Percentiles rank a stretch among this genome's conserved stretches.
These are phyloP conservation scores for Solanum tarapatanum DNA, from an alignment of 257 asterid genomes.

Conservation along the genomic window DNA sequence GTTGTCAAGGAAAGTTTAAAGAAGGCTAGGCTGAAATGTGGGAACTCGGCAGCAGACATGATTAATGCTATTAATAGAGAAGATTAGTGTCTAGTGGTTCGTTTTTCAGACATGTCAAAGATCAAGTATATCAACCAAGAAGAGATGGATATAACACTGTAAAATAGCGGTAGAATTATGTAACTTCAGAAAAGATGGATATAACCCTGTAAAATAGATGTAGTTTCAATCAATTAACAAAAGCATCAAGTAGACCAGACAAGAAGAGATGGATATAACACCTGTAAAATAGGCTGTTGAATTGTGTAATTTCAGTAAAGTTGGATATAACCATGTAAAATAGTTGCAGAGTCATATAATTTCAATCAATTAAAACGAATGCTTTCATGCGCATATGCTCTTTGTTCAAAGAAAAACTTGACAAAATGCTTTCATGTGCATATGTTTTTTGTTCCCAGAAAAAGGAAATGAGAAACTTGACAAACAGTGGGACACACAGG, in stretches of 20 bases:
- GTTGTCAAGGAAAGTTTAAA: constrained; percentile 30
- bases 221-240: neutral
- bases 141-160: neutral
- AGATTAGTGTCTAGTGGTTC: neutral
- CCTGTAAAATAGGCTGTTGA: neutral
- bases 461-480: neutral
- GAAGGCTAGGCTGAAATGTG: neutral
- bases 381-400: neutral
- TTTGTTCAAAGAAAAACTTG: neutral
- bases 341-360: neutral
- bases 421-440: neutral
- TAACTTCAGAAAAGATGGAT: neutral
- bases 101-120: neutral
- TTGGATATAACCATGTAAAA: neutral
- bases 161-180: neutral
- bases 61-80: neutral
- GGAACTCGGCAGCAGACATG: neutral
- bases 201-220: neutral
- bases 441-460: neutral
- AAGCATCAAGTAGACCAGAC: neutral
- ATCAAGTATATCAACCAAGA: neutral
- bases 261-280: neutral
- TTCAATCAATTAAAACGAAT: neutral
- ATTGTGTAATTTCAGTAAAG: neutral
- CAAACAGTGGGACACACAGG: neutral